phyloP scores from a whole-genome alignment of 2,329 filamentous ascomycete species.

The Neofusicoccum kwambonambiense region DNA sequence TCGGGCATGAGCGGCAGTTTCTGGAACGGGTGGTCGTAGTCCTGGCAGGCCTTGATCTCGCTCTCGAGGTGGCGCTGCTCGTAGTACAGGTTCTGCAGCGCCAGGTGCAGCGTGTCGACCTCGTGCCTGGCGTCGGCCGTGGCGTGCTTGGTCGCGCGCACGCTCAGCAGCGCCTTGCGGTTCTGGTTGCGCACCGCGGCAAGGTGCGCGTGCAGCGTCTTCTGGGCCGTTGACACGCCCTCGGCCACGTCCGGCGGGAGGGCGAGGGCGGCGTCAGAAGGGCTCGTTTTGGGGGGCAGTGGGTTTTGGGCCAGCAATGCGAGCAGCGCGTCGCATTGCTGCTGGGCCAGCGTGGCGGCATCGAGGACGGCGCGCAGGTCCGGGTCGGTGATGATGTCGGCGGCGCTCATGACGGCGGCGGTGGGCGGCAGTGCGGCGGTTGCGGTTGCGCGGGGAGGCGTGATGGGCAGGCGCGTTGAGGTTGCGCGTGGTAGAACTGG shows the following conservation, averaged over 20 bases:
- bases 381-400: slow-evolving; percentile 59
- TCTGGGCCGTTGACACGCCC: slow-evolving; percentile 72
- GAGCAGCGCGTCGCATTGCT: slow-evolving; percentile 64
- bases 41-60: slow-evolving; percentile 87
- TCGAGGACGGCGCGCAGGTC: slow-evolving; percentile 67
- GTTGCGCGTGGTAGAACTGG: neutral
- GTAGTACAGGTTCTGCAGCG: slow-evolving; percentile 94
- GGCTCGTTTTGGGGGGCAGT: slow-evolving; percentile 23
- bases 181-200: slow-evolving; percentile 66
- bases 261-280: slow-evolving; percentile 30
- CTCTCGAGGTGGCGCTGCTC: slow-evolving; percentile 88
- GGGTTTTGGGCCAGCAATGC: slow-evolving; percentile 55
- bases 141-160: slow-evolving; percentile 79
- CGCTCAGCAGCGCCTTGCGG: slow-evolving; percentile 74
- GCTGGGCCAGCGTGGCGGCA: slow-evolving; percentile 69
- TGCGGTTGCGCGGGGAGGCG: neutral
- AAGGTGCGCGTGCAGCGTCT: slow-evolving; percentile 70
- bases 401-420: slow-evolving; percentile 14
- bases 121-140: slow-evolving; percentile 87
- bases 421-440: neutral
- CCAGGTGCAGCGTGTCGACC: slow-evolving; percentile 86
- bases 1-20: slow-evolving; percentile 80
- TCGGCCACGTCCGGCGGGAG: slow-evolving; percentile 52
- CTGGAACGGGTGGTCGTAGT: slow-evolving; percentile 91
- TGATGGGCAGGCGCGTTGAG: neutral